phyloP scores from a whole-genome alignment of 177 flowering plant species.

The Vitis hybrid region DNA sequence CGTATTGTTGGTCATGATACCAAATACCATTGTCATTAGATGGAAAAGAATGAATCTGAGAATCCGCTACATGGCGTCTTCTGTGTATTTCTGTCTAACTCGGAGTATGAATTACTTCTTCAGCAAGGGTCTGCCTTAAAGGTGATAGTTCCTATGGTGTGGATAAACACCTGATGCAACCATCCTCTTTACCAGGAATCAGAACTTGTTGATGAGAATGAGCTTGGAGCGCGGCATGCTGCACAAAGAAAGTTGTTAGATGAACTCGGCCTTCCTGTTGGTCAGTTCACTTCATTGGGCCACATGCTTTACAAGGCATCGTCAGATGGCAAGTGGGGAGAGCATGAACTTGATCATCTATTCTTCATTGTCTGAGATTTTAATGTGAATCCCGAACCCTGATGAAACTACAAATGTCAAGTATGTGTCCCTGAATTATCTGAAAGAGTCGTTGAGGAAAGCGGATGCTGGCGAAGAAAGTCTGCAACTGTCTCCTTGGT shows the following conservation, averaged over 20 bases:
- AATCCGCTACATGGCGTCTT: constrained; percentile 88
- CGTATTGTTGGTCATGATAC: constrained; percentile 82
- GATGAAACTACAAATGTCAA: constrained; percentile 87
- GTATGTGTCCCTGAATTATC: constrained; percentile 68
- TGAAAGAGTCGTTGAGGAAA: constrained; percentile 80
- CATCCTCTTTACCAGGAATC: constrained; percentile 93
- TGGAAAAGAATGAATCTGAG: constrained; percentile 81
- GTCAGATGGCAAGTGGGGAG: constrained; percentile 99
- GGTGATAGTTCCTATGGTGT: constrained; percentile 92
- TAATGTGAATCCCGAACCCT: constrained; percentile 63
- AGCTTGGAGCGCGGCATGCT: constrained; percentile 88
- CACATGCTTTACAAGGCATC: constrained; percentile 97
- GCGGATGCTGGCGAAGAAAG: constrained; percentile 94
- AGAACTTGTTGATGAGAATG: constrained; percentile 80
- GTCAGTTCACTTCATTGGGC: constrained; percentile 74
- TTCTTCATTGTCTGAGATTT: constrained; percentile 93
- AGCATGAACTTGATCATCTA: constrained; percentile 94
- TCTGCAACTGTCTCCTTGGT: constrained; percentile 93
- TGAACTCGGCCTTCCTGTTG: constrained; percentile 88
- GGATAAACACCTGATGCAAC: constrained; percentile 99
- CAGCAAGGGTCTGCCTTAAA: constrained; percentile 98
- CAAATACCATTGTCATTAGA: constrained; percentile 94
- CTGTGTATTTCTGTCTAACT: constrained; percentile 88
- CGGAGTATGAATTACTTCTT: constrained; percentile 87
- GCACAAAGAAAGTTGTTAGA: constrained; percentile 95